A percentile compares a stretch with the other conserved stretches of the same genome.
Evolutionary conservation across 352 stramenopile species (phyloP).

Genomic region (Globisporangium takayamanum): DNA sequence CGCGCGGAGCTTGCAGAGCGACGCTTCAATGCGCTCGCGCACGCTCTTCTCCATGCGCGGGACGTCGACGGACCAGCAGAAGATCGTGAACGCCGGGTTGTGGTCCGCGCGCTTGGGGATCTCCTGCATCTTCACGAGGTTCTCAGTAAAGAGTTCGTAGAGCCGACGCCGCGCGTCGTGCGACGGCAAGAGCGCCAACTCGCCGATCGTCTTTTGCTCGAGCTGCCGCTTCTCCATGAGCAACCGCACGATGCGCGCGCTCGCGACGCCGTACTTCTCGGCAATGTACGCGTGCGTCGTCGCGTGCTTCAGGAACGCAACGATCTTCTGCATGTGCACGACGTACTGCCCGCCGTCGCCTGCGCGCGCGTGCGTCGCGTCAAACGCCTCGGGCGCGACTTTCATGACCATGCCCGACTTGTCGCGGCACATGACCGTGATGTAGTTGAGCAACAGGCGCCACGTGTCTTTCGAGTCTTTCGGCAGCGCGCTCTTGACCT

Average conservation of each 20-base stretch:
- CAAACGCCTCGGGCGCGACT: constrained; percentile 59
- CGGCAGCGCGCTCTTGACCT: constrained; percentile 65
- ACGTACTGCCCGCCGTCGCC: constrained; percentile 84
- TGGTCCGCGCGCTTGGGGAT: constrained; percentile 85
- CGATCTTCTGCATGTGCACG: constrained; percentile 88
- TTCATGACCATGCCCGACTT: constrained; percentile 88
- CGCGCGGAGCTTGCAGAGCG: constrained; percentile 61
- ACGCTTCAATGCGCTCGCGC: constrained; percentile 58
- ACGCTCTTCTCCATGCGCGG: constrained; percentile 55
- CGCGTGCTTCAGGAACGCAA: constrained; percentile 67
- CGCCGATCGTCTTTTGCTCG: constrained; percentile 82
- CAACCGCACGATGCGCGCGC: constrained; percentile 77
- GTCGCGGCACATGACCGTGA: constrained; percentile 86
- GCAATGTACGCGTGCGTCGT: constrained; percentile 77
- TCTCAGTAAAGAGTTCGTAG: constrained; percentile 75
- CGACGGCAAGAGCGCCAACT: constrained; percentile 75
- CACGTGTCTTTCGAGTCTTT: constrained; percentile 77
- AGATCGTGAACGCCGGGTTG: constrained; percentile 85
- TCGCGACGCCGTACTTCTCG: constrained; percentile 76
- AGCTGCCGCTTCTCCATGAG: constrained; percentile 84
- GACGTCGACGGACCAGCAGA: constrained; percentile 81
- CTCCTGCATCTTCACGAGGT: constrained; percentile 78
- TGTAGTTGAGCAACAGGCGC: constrained; percentile 82
- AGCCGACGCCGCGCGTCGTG: constrained; percentile 76
- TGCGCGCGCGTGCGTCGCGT: constrained; percentile 44